Conservation (phyloP, 1,284 basidiomycete species). For the Exobasidium cylindrosporum region DNA sequence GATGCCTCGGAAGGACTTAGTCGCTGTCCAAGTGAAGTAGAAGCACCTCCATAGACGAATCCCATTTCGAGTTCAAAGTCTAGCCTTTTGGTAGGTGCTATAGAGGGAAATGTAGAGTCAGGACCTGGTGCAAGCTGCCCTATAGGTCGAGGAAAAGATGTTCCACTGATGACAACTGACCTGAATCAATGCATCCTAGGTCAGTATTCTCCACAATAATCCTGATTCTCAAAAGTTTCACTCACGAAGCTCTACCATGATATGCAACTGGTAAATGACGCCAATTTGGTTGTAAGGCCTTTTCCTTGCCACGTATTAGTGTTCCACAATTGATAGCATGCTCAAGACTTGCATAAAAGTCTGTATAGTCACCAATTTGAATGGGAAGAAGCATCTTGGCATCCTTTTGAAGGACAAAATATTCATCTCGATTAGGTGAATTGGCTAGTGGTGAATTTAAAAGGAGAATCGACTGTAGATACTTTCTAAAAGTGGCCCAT, state of each 20-base stretch:
- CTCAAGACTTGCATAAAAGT: conserved; percentile 34
- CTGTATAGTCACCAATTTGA: conserved; percentile 34
- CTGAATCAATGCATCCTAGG: no score
- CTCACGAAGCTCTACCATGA: conserved; percentile 30
- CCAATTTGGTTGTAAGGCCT: conserved; percentile 22
- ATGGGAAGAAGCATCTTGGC: conserved; percentile 27
- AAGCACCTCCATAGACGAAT: conserved; percentile 24
- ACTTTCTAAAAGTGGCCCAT: conserved; percentile 19
- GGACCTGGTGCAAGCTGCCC: conserved; percentile 27
- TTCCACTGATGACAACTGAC: conserved; percentile 24
- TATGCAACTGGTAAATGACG: conserved; percentile 33
- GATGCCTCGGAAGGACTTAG: conserved; percentile 23
- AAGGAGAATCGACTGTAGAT: conserved; percentile 23
- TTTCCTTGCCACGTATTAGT: conserved; percentile 26
- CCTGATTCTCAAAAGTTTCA: no score
- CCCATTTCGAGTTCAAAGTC: conserved; percentile 46
- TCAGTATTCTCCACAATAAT: no score
- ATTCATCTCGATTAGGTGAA: not conserved
- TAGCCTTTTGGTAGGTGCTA: conserved; percentile 23
- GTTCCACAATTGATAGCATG: conserved; percentile 27
- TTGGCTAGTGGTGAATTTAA: not conserved
- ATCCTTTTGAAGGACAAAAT: conserved; percentile 9
- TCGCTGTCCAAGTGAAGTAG: conserved; percentile 24
- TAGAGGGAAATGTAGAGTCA: conserved; percentile 17
- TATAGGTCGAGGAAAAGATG: conserved; percentile 24